These are phyloP conservation scores for Metschnikowia sp. DNA, from an alignment of 805 yeast genomes.

Conservation along the genomic window DNA sequence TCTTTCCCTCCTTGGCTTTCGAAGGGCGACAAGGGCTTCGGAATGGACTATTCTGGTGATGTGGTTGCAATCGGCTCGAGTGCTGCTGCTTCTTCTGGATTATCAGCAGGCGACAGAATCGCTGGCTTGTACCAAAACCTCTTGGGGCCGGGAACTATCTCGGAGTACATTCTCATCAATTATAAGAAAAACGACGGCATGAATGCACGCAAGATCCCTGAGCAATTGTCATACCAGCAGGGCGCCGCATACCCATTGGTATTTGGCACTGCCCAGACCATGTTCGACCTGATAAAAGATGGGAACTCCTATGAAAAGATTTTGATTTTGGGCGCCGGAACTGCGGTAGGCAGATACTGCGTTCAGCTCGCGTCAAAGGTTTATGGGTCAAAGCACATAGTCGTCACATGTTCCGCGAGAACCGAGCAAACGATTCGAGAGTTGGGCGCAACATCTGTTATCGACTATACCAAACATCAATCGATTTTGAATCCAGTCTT, in stretches of 20 bases:
- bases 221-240: slow-evolving; percentile 43
- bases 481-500: slow-evolving; percentile 28
- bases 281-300: slow-evolving; percentile 27
- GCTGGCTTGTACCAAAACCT: slow-evolving; percentile 22
- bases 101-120: slow-evolving; percentile 30
- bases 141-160: slow-evolving; percentile 38
- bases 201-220: slow-evolving; percentile 43
- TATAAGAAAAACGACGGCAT: slow-evolving; percentile 28
- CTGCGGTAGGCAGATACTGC: slow-evolving; percentile 59
- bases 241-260: slow-evolving; percentile 69
- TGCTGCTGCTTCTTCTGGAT: slow-evolving; percentile 19
- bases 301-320: slow-evolving; percentile 46
- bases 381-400: slow-evolving; percentile 46
- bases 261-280: slow-evolving; percentile 56
- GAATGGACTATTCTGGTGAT: slow-evolving; percentile 33
- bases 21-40: slow-evolving; percentile 23
- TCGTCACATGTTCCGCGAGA: slow-evolving; percentile 51
- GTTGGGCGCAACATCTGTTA: slow-evolving; percentile 55
- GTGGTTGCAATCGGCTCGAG: slow-evolving; percentile 28
- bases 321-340: slow-evolving; percentile 70
- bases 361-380: slow-evolving; percentile 53
- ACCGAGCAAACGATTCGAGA: slow-evolving; percentile 42
- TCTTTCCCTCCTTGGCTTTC: slow-evolving; percentile 12
- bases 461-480: slow-evolving; percentile 54
- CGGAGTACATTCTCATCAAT: slow-evolving; percentile 45